A percentile compares a stretch with the other conserved stretches of the same genome.
phyloP scores from a whole-genome alignment of 1,284 basidiomycete species.

The Leccinum griseonigrum region DNA sequence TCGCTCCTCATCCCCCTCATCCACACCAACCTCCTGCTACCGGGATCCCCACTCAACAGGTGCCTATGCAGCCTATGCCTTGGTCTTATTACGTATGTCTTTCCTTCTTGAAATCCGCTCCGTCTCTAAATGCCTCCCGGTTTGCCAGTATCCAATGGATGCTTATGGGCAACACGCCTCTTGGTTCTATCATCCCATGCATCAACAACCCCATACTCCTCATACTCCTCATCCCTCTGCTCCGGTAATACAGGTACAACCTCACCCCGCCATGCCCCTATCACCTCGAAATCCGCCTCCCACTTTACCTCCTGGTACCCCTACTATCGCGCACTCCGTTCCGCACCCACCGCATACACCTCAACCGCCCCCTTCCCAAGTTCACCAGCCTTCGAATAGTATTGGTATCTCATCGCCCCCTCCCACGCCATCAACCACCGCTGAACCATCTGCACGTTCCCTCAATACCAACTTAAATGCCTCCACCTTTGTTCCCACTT shows the following conservation, averaged over 20 bases:
- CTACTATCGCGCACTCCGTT: slow-evolving; percentile 55
- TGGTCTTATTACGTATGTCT: slow-evolving; percentile 40
- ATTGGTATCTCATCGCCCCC: slow-evolving; percentile 62
- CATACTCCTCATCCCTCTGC: slow-evolving; percentile 32
- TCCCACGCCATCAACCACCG: slow-evolving; percentile 57
- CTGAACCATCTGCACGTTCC: slow-evolving; percentile 39
- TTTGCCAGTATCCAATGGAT: slow-evolving; percentile 26
- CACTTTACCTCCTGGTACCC: slow-evolving; percentile 59
- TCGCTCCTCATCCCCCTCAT: slow-evolving; percentile 57
- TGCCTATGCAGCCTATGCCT: slow-evolving; percentile 37
- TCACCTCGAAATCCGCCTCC: slow-evolving; percentile 62
- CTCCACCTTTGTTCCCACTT: slow-evolving; percentile 57
- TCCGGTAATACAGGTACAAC: slow-evolving; percentile 36
- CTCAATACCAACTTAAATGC: slow-evolving; percentile 53
- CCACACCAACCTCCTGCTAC: slow-evolving; percentile 44
- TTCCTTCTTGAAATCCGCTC: slow-evolving; percentile 19
- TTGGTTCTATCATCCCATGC: slow-evolving; percentile 37
- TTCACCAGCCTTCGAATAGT: slow-evolving; percentile 47
- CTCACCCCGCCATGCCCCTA: slow-evolving; percentile 49
- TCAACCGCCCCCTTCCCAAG: slow-evolving; percentile 49
- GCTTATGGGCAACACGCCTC: slow-evolving; percentile 23
- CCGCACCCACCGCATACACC: slow-evolving; percentile 47
- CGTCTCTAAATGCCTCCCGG: slow-evolving; percentile 14
- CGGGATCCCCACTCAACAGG: slow-evolving; percentile 42
- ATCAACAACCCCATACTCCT: slow-evolving; percentile 38